phyloP scores from a whole-genome alignment of 257 asterid species.

The Striga asiatica region DNA sequence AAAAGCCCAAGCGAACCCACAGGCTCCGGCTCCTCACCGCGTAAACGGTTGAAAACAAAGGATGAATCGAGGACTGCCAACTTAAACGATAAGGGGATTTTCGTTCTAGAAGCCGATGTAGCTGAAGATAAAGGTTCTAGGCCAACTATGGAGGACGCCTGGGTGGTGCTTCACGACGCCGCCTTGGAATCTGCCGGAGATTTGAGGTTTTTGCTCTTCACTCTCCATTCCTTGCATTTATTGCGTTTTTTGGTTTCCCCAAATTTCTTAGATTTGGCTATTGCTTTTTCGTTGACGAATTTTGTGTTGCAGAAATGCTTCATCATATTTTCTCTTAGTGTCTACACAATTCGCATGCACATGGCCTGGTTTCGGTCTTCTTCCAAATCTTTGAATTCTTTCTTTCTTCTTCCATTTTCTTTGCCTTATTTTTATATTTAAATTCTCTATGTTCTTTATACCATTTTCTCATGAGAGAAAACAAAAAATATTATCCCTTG shows the following conservation, averaged over 20 bases:
- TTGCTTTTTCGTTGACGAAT: background rate
- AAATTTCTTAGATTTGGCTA: background rate
- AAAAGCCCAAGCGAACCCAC: too few relatives aligned
- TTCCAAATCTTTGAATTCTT: background rate
- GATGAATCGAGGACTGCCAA: too few relatives aligned
- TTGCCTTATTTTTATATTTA: background rate
- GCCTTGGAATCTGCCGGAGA: slow-evolving; percentile 34
- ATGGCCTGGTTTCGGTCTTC: background rate
- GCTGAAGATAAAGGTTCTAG: slow-evolving; percentile 86
- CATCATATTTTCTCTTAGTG: background rate
- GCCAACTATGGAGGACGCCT: slow-evolving; percentile 79
- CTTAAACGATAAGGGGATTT: slow-evolving; percentile 14
- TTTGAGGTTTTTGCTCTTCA: slow-evolving; percentile 34
- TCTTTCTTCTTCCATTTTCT: background rate
- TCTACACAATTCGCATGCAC: background rate
- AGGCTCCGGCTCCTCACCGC: too few relatives aligned
- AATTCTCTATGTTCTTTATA: background rate
- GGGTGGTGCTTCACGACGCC: slow-evolving; percentile 62
- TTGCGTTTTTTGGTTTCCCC: background rate
- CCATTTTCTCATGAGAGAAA: too few relatives aligned
- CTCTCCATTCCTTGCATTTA: background rate
- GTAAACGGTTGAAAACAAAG: too few relatives aligned
- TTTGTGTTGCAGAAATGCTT: background rate
- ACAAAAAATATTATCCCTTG: background rate
- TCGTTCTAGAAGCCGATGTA: slow-evolving; percentile 56